These are phyloP conservation scores for Ilex aquifolium DNA, from an alignment of 257 asterid species.

Conservation along the genomic window DNA sequence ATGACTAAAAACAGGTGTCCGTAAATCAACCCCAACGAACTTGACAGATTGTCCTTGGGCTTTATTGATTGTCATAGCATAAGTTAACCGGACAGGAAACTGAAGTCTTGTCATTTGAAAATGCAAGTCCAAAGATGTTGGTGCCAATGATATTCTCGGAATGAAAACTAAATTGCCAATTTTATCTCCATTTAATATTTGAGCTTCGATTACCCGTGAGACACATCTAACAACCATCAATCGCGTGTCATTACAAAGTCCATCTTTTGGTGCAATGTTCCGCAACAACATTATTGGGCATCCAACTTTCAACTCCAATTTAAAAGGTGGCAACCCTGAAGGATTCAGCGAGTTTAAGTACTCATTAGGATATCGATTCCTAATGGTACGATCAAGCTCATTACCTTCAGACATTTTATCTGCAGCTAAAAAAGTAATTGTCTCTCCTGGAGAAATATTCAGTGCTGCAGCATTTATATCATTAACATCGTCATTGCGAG, in stretches of 20 bases:
- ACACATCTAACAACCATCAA: background rate
- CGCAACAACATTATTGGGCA: background rate
- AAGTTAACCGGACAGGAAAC: too few species aligned
- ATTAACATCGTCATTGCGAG: background rate
- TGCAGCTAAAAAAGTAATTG: background rate
- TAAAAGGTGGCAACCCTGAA: background rate
- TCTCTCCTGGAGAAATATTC: background rate
- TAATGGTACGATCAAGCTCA: background rate
- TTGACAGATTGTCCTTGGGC: too few species aligned
- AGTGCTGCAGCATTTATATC: background rate
- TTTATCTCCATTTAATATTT: too few species aligned
- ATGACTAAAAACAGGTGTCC: too few species aligned
- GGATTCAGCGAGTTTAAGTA: background rate
- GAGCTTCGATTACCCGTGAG: too few species aligned
- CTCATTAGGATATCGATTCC: background rate
- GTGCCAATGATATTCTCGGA: too few species aligned
- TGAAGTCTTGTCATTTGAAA: too few species aligned
- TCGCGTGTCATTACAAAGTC: background rate
- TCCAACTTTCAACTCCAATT: background rate
- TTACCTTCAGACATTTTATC: background rate
- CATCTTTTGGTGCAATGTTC: background rate
- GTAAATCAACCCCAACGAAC: too few species aligned
- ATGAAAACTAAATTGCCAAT: too few species aligned
- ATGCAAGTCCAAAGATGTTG: too few species aligned
- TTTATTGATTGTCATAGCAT: too few species aligned